These are phyloP conservation scores for Nicotiana attenuata DNA, from an alignment of 257 asterid genomes.

Conservation along the genomic window DNA sequence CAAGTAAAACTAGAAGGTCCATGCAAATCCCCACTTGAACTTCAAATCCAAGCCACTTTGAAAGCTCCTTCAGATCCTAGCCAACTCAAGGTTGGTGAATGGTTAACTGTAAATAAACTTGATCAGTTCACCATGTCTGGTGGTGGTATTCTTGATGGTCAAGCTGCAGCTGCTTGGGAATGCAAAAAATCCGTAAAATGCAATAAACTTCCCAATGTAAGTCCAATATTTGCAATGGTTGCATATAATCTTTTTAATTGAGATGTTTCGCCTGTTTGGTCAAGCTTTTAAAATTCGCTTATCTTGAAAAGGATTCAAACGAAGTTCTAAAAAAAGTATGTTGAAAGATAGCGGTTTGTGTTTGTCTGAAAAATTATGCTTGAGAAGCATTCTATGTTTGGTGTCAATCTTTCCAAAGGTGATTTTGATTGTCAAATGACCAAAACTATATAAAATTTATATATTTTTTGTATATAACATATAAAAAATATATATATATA, in stretches of 20 bases:
- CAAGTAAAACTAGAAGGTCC: conserved; percentile 27
- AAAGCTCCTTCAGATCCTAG: conserved; percentile 23
- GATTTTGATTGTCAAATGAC: too few species aligned
- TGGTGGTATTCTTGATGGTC: conserved; percentile 32
- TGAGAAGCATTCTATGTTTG: too few species aligned
- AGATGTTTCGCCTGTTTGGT: neutral
- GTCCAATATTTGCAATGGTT: neutral
- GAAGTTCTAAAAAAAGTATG: too few species aligned
- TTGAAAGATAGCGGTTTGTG: neutral
- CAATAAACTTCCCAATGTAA: conserved; percentile 22
- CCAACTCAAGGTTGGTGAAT: conserved; percentile 15
- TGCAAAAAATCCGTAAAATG: conserved; percentile 20
- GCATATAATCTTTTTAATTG: too few species aligned
- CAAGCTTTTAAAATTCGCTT: neutral
- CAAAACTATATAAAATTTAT: too few species aligned
- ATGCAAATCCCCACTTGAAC: conserved; percentile 22
- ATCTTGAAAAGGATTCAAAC: neutral
- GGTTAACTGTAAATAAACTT: conserved; percentile 19
- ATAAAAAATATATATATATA: too few species aligned
- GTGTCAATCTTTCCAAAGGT: too few species aligned
- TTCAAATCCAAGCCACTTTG: conserved; percentile 19
- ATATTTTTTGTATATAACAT: too few species aligned
- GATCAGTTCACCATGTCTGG: conserved; percentile 20
- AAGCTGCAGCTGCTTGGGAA: conserved; percentile 28
- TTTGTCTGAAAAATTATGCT: neutral